Evolutionary conservation across 768 basidiomycete genomes (phyloP), one percentile per base, ranked within the genome.

Genomic region (Kwoniella shandongensis): DNA sequence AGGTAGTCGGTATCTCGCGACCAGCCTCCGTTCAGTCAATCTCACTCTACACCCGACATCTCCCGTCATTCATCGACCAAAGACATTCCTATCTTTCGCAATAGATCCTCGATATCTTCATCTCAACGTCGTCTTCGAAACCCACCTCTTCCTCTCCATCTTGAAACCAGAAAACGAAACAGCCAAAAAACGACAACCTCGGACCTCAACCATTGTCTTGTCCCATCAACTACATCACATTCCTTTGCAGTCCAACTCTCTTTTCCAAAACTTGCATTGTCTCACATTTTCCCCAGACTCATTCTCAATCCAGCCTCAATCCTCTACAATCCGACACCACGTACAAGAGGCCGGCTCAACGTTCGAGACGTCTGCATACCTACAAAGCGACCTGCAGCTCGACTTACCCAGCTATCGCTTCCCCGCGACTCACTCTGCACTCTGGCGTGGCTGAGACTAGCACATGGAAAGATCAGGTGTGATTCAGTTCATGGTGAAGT

Each of bases 21-120:
- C 54, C 54, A 56, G 54, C 54, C 54, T 44, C 44, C 45, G 18
- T 55, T 45, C 12, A 41, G n/a, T n/a, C n/a, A n/a, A n/a, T n/a
- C n/a, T 54, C 50, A 39, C 35, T 51, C 36, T 42, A 23, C 15
- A 45, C 7, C 25, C 25, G 15, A 45, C 20, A 11, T 27, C 27
- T 27, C 11, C 27, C 18, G 6, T 45, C 44, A 23, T 42, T 20
- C 42, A n/a, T 12, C 22, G 11, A 50, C 22, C 48, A 22, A 25
- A 25, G 22, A n/a, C 41, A 42, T 7, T 42, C 17, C 32, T 25
- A 41, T 10, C 23, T 41, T 2, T 46, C 29, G 20, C 32, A 17
- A 30, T 44, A 53, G 25, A 41, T 17, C 38, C 41, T 42, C 25
- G 15, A 40, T 23, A 6, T 42, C 38, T 22, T 53, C 23, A 27